Base-by-base conservation (phyloP, 2,329 filamentous ascomycete species). In the Sporothrix phasma region DNA sequence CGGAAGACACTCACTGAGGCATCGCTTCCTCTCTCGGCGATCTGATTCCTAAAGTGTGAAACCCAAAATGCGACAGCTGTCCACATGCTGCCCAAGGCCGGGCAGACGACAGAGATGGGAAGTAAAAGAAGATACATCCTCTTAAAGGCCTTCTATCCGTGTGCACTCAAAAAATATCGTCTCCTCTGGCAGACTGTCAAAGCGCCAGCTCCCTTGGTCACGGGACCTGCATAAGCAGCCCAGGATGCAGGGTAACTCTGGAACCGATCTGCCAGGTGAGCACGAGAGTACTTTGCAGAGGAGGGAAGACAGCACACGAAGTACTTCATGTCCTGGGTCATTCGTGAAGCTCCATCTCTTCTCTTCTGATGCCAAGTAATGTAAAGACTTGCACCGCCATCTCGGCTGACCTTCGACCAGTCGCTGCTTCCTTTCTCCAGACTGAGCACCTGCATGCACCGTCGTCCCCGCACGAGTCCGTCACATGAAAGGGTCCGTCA, bases 141-240 rank as follows among this genome's bases (percentile, higher is more conserved):
- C 34, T 39, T 19, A 39, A 54, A 11, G 24, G 7, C 11, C 31
- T 13, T 37, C 34, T 11, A 56, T 56, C 19, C 37, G 6, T 37
- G 31, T 13, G 22, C 51, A 39, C 8, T 39, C 31, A 53, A 19
- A 17, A 24, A 31, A 31, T n/a, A 11, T 8, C 51, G 24, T 56
- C 51, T 39, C 19, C 39, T 60, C 26, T 31, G 41, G 39, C 8
- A 46, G 37, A 31, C 26, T 10, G 45, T 61, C 59, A 39, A 61
- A 61, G 45, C 59, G 59, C 54, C 26, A 4, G 54, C 39, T n/a
- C 37, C 43, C 43, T 58, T 43, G 54, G 34, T 29, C 15, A 59
- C 19, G 58, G 58, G 43, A 15, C 39, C 58, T 61, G 58, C 58
- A 61, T 61, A 46, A 61, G 37, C 58, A 61, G 58, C 39, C 43